Evolutionary conservation across 139 green algal genomes (phyloP), one percentile per base, ranked within the genome.

Genomic region (Tetraselmis striata): DNA sequence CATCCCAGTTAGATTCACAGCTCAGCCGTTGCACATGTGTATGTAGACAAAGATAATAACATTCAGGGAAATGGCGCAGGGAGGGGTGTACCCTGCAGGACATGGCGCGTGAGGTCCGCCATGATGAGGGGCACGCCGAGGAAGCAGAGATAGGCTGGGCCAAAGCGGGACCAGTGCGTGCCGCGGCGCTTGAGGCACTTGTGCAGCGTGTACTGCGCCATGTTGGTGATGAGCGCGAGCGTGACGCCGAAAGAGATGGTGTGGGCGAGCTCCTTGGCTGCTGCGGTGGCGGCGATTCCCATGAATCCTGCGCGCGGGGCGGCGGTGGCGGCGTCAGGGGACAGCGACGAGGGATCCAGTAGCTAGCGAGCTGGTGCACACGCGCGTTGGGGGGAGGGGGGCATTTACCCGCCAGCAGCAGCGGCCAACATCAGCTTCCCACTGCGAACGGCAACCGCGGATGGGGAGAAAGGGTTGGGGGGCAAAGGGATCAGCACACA

Each of bases 401-500:
- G 77, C 1, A 1, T 2, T 28, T 31, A 1, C 59, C 76, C 76
- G 82, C 86, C 76, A 93, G 83, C 82, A 94, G 87, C 32, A 94
- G 81, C 23, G 91, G 91, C 88, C 87, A 93, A 83, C 91, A 95
- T 91, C 91, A 95, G 86, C 81, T 89, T 2, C 91, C 91, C n/a
- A 93, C 80, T 83, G 58, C 82, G 80, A 1, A 81, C 76, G 2
- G 83, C 28, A 28, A 84, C 23, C 75, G 58, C 77, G 25, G 78
- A 79, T 23, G 67, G 1, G 30, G 1, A 79, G 27, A 81, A 77
- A 31, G 31, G 1, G 32, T 76, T 58, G 0, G 32, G 76, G 76
- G 23, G 11, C 2, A 79, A 31, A 83, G 2, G 11, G 76, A 1
- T 31, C 32, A 75, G 27, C 27, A n/a, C 11, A 23, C 29, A 80